A percentile compares a stretch with the other conserved stretches of the same genome.
Conservation (phyloP, 768 basidiomycete genomes). For the Podaxis sp. region DNA sequence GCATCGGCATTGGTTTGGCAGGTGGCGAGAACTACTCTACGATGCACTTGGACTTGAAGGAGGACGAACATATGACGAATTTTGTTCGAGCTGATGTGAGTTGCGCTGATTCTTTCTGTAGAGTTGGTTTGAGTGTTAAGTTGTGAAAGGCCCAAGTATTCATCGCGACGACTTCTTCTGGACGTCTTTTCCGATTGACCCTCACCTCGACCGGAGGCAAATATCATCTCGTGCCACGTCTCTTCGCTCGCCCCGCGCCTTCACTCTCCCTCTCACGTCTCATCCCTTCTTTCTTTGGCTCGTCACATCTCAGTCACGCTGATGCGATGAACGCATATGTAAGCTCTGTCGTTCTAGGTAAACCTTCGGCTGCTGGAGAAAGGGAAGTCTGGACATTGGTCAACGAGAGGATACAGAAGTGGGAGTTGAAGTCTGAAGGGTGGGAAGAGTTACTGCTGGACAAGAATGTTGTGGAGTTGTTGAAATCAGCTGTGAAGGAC, state of each 20-base stretch:
- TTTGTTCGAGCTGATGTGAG: constrained; percentile 64
- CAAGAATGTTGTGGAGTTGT: constrained; percentile 45
- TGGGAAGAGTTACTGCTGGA: constrained; percentile 66
- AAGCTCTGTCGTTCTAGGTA: constrained; percentile 55
- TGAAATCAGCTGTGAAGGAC: constrained; percentile 43
- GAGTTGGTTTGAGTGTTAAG: constrained; percentile 4
- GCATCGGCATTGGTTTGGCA: constrained; percentile 77
- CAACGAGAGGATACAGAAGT: constrained; percentile 64
- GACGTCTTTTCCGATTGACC: constrained; percentile 58
- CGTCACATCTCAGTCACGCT: constrained; percentile 33
- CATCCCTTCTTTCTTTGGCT: constrained; percentile 37
- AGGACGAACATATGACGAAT: constrained; percentile 60
- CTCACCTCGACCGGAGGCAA: constrained; percentile 68
- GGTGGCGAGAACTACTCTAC: constrained; percentile 67
- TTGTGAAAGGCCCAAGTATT: constrained; percentile 54
- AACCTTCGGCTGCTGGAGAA: constrained; percentile 36
- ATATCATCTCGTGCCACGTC: constrained; percentile 51
- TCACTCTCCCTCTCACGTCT: constrained; percentile 37
- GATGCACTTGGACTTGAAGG: constrained; percentile 41
- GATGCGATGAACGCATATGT: constrained; percentile 47
- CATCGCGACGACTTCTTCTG: constrained; percentile 63
- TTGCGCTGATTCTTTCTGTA: constrained; percentile 3
- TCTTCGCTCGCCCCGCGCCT: constrained; percentile 55
- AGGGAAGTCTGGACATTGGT: constrained; percentile 65
- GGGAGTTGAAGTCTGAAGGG: constrained; percentile 63